Conservation (phyloP, 805 yeast species). For the Candida quercuum region DNA sequence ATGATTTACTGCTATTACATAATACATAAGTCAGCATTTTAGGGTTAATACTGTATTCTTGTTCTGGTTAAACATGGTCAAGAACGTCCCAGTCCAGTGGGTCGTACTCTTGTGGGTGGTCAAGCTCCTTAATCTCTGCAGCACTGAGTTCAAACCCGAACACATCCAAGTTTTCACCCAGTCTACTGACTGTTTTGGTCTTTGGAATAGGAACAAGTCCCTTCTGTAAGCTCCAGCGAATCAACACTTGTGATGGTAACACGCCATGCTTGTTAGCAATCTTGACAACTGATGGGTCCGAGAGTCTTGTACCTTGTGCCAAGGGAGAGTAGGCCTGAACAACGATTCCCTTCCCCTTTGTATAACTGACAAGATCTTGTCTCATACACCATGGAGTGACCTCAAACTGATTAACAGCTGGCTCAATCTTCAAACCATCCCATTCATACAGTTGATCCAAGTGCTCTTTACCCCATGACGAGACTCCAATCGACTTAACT, state of each 20-base stretch:
- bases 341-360: slow-evolving; percentile 38
- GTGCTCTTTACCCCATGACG: slow-evolving; percentile 62
- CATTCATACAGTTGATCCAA: slow-evolving; percentile 59
- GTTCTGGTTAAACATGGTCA: too few species aligned
- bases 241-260: slow-evolving; percentile 44
- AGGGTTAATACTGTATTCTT: too few species aligned
- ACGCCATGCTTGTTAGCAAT: slow-evolving; percentile 38
- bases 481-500: slow-evolving; percentile 70
- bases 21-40: too few species aligned
- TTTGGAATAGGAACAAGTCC: slow-evolving; percentile 55
- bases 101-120: slow-evolving; percentile 54
- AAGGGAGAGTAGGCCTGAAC: slow-evolving; percentile 64
- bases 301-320: slow-evolving; percentile 45
- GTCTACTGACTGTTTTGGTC: slow-evolving; percentile 30
- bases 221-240: slow-evolving; percentile 54
- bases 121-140: slow-evolving; percentile 36
- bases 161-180: slow-evolving; percentile 32
- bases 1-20: too few species aligned
- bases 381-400: slow-evolving; percentile 47
- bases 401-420: slow-evolving; percentile 73
- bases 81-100: slow-evolving; percentile 66
- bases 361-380: slow-evolving; percentile 37
- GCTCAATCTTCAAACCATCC: slow-evolving; percentile 49
- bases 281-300: slow-evolving; percentile 36
- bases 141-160: slow-evolving; percentile 40